Conservation (phyloP, 1,284 basidiomycete species). For the Boletus mariae region DNA sequence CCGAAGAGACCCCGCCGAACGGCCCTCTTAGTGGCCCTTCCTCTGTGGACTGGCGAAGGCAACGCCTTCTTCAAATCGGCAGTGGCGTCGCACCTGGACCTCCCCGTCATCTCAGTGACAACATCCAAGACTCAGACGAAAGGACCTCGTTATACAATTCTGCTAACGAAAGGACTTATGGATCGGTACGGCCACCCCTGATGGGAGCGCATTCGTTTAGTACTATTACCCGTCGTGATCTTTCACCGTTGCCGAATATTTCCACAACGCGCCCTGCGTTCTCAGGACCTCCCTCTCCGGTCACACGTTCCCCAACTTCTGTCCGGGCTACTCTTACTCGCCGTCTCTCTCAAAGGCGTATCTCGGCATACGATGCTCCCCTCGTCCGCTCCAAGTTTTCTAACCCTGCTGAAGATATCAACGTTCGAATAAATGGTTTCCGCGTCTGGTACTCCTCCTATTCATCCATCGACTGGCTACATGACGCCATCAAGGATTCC, state of each 20-base stretch:
- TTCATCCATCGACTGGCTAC: constrained; percentile 86
- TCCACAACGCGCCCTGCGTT: constrained; percentile 7
- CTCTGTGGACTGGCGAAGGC: constrained; percentile 30
- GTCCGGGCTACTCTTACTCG: constrained; percentile 18
- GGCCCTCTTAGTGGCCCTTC: constrained; percentile 31
- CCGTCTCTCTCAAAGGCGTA: constrained; percentile 51
- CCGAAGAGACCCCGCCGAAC: constrained; percentile 11
- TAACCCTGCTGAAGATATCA: constrained; percentile 47
- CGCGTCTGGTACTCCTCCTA: constrained; percentile 91
- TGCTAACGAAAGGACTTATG: constrained; percentile 14
- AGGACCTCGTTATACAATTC: constrained; percentile 16
- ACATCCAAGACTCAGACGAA: constrained; percentile 13
- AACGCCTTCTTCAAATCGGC: constrained; percentile 32
- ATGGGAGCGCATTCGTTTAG: constrained; percentile 12
- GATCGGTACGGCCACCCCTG: constrained; percentile 13
- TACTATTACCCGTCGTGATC: constrained; percentile 7
- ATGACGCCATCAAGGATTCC: constrained; percentile 90
- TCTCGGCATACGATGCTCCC: constrained; percentile 71
- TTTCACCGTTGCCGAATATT: constrained; percentile 10
- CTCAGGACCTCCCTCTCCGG: constrained; percentile 23
- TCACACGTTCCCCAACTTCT: constrained; percentile 13
- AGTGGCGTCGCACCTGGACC: background rate
- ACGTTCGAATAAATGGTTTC: constrained; percentile 76
- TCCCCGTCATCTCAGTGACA: constrained; percentile 3
- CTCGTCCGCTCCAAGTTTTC: constrained; percentile 27